Evolutionary conservation across 495 filamentous ascomycete genomes (phyloP), one percentile per base, ranked within the genome.

Genomic region (Pseudoneurospora amorphoporcata): DNA sequence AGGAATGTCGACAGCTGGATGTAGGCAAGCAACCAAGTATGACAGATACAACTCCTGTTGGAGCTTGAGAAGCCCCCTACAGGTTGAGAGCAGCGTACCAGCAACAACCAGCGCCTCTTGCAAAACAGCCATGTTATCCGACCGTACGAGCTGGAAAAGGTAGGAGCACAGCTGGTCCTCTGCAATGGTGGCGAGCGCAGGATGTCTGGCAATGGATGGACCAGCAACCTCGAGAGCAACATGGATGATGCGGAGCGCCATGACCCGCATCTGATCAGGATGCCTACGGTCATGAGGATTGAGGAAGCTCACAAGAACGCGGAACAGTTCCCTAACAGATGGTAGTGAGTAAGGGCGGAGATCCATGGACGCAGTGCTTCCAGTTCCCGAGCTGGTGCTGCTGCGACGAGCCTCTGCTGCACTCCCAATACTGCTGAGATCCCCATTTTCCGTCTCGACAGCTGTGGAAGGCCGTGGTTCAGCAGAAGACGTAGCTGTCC

Each of bases 1-100:
- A 1, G 96, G 96, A 72, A 99, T 98, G 72, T 97, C 93, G 35
- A 98, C 90, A 19, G 90, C 87, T 3, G 96, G 95, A 77, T 98
- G 94, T 43, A 99, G 85, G 79, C 95, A 99, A 14, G 93, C 92
- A 39, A 98, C 91, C 39, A 99, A 82, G 79, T 99, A 99, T 0
- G 94, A 96, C 41, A 99, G 82, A 77, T 95, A 99, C 3, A 99
- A 86, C 82, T 99, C 95, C 84, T 99, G 95, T 77, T 99, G 95
- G 35, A 99, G 85, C 82, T 98, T 98, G 69, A 99, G 83, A 23
- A 97, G 93, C n/a, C 90, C 88, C 68, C 95, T 88, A 77, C 94
- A 97, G 0, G 95, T 98, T 39, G 94, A 91, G 7, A 99, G 83
- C 38, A 99, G 82, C 0, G 96, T 99, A 19, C 94, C 91, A 8